phyloP scores from a whole-genome alignment of 75 land plant species.

The Selaginella moellendorffii region DNA sequence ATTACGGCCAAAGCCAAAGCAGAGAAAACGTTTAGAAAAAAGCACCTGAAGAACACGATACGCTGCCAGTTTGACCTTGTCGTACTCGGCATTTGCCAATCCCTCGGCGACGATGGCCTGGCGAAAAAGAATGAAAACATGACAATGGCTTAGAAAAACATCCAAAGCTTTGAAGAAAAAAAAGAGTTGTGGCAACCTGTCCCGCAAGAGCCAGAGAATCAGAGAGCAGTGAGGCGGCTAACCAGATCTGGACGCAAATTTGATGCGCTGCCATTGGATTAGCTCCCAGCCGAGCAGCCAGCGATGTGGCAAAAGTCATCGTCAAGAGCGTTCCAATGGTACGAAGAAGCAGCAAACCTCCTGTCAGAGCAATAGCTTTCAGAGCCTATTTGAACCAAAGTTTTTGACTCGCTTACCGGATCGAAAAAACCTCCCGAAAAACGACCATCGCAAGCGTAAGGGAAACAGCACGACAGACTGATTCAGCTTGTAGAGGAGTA shows the following conservation, averaged over 20 bases:
- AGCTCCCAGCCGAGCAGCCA: slow-evolving; percentile 84
- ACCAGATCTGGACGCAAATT: slow-evolving; percentile 78
- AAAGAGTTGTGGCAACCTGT: too few relatives aligned
- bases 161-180: too few relatives aligned
- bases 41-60: slow-evolving; percentile 49
- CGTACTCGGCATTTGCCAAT: slow-evolving; percentile 50
- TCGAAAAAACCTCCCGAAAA: slow-evolving; percentile 40
- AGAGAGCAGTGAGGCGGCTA: slow-evolving; percentile 77
- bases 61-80: slow-evolving; percentile 45
- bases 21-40: too few relatives aligned
- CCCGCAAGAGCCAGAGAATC: slow-evolving; percentile 93
- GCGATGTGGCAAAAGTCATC: slow-evolving; percentile 69
- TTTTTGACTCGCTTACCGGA: slow-evolving; percentile 40
- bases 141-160: too few relatives aligned
- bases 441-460: slow-evolving; percentile 27
- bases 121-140: too few relatives aligned
- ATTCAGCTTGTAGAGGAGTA: slow-evolving; percentile 72
- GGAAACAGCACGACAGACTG: slow-evolving; percentile 35
- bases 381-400: not conserved
- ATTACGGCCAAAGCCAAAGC: too few relatives aligned
- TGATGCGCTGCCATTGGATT: slow-evolving; percentile 91
- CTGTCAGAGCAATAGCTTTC: slow-evolving; percentile 18
- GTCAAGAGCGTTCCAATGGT: slow-evolving; percentile 58
- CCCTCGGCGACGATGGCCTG: slow-evolving; percentile 80
- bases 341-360: slow-evolving; percentile 54